phyloP scores from a whole-genome alignment of 2,329 filamentous ascomycete genomes.

The Aspergillus tamarii region DNA sequence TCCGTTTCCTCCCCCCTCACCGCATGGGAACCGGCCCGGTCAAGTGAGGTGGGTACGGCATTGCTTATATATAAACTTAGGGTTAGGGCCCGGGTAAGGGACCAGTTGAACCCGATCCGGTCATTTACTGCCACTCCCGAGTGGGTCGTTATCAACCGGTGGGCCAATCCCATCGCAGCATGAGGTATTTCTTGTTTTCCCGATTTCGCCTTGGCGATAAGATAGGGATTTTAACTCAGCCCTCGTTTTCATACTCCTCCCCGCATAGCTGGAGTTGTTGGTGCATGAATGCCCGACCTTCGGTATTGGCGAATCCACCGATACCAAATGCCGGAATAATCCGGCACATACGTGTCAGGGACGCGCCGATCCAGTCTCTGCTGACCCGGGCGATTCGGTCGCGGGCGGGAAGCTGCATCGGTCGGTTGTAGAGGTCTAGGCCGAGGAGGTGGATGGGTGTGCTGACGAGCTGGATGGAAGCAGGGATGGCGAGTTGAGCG shows the following conservation, averaged over 20 bases:
- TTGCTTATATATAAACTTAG: background rate
- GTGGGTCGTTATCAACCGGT: background rate
- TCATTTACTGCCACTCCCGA: background rate
- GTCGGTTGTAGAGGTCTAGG: conserved; percentile 80
- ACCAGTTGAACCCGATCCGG: background rate
- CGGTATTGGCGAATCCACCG: conserved; percentile 78
- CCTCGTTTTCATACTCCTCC: conserved; percentile 10
- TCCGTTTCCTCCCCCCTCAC: background rate
- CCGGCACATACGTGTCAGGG: conserved; percentile 73
- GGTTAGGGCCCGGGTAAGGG: background rate
- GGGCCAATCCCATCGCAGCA: background rate
- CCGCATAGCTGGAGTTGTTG: conserved; percentile 23
- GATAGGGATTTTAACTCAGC: background rate
- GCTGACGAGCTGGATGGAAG: conserved; percentile 73
- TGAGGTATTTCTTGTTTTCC: background rate
- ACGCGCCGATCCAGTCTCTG: conserved; percentile 75
- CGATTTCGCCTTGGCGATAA: background rate
- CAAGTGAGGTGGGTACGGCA: background rate
- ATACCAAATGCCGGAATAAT: conserved; percentile 88
- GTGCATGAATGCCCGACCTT: conserved; percentile 35
- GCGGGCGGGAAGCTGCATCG: conserved; percentile 46
- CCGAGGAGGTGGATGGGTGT: conserved; percentile 84
- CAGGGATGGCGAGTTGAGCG: conserved; percentile 79
- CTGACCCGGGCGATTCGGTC: conserved; percentile 66
- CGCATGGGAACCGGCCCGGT: conserved; percentile 5